Conservation (phyloP, 345 rosid genomes). For the Bruguiera sexangula region DNA sequence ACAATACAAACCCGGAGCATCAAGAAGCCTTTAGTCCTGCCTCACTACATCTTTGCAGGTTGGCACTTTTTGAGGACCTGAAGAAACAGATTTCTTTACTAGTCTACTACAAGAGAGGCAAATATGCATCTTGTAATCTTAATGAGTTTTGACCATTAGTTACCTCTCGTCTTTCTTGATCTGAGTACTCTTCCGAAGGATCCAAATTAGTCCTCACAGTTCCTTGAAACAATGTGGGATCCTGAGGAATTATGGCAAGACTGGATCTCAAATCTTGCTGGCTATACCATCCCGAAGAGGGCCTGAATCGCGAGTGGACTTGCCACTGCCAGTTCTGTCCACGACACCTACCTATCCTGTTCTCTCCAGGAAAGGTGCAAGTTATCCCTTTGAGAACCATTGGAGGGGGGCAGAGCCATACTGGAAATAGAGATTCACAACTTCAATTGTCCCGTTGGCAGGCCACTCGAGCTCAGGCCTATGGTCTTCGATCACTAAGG, state of each 20-base stretch:
- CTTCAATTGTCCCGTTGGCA: constrained; percentile 41
- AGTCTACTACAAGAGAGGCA: background rate
- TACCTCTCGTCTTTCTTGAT: constrained; percentile 75
- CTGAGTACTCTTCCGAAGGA: constrained; percentile 64
- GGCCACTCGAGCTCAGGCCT: constrained; percentile 57
- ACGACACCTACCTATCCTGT: constrained; percentile 79
- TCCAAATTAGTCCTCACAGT: constrained; percentile 75
- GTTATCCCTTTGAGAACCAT: constrained; percentile 65
- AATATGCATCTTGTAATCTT: background rate
- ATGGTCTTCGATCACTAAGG: constrained; percentile 35
- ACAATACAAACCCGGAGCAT: constrained; percentile 42
- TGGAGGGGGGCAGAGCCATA: constrained; percentile 47
- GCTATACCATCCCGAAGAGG: constrained; percentile 73
- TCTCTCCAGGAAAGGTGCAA: constrained; percentile 58
- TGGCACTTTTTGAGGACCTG: constrained; percentile 55
- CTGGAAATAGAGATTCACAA: constrained; percentile 46
- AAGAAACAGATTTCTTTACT: background rate
- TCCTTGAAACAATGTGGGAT: constrained; percentile 80
- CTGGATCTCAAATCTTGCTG: constrained; percentile 71
- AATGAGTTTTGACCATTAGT: background rate
- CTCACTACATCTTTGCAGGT: constrained; percentile 39
- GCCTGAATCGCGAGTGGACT: constrained; percentile 81
- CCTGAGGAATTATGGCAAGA: constrained; percentile 82
- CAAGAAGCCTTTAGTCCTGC: constrained; percentile 54
- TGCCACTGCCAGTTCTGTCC: constrained; percentile 91